Percentiles rank a stretch among this genome's conserved stretches.
These are phyloP conservation scores for Gossypium lobatum DNA, from an alignment of 441 rosid genomes.

Conservation along the genomic window DNA sequence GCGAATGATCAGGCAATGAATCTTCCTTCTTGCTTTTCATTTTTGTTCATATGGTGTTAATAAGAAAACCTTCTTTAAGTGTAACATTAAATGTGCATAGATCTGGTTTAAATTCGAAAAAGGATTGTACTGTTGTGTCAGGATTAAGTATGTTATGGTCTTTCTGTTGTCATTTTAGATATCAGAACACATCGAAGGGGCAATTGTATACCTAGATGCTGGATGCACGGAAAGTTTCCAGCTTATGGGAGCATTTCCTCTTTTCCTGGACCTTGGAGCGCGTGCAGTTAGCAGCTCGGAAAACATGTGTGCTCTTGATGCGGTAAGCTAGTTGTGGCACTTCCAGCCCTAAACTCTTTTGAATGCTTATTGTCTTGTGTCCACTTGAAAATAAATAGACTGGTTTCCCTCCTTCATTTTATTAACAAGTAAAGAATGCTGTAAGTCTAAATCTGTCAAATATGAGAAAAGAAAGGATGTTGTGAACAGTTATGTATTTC, in stretches of 20 bases:
- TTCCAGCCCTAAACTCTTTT: not conserved
- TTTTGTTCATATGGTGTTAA: not conserved
- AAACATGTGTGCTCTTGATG: conserved; percentile 63
- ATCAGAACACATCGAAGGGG: conserved; percentile 58
- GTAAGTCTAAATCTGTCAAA: not conserved
- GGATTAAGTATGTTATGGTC: conserved; percentile 6
- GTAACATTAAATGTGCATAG: not conserved
- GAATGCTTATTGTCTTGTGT: not conserved
- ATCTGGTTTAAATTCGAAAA: not conserved
- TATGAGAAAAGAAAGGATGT: not conserved
- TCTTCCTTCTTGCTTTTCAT: not conserved
- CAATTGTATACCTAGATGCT: conserved; percentile 71
- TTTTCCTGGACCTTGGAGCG: conserved; percentile 61
- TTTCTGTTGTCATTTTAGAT: conserved; percentile 32
- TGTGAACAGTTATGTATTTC: not conserved
- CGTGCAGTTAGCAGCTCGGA: conserved; percentile 78
- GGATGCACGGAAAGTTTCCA: conserved; percentile 95
- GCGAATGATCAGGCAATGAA: not conserved
- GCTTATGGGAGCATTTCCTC: conserved; percentile 70
- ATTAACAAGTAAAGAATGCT: not conserved
- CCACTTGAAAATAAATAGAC: not conserved
- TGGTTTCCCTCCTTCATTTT: conserved; percentile 5
- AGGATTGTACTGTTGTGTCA: not conserved
- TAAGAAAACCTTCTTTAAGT: not conserved
- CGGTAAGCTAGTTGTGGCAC: conserved; percentile 40